Base-by-base conservation (phyloP, 805 yeast genomes). In the Candida xyloterini region DNA sequence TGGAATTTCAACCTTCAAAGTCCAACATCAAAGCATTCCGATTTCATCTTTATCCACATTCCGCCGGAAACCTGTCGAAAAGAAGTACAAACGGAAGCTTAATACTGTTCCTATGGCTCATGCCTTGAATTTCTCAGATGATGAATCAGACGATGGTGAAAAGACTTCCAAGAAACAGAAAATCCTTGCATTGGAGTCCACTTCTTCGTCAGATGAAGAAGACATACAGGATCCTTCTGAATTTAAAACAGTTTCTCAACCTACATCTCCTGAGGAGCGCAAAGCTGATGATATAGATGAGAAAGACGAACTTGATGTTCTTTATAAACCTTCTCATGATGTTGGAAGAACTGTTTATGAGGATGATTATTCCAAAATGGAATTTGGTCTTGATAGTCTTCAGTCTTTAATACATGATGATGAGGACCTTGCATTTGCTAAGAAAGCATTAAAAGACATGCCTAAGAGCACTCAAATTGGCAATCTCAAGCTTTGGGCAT, bases 341-440 rank as follows among this genome's bases (percentile, higher is more conserved):
- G 40, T 47, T 4, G 88, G 91, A 1, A 46, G 56, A 10, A 72
- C 88, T 0, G 88, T 83, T 2, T 72, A 62, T 27, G 70, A 71
- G 10, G 73, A 69, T 30, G 62, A 61, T 27, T 49, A 67, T 41
- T 65, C 53, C 3, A 61, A 70, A 5, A 69, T 69, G 31, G 61
- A 58, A 11, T 53, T 62, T 24, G 78, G 74, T 31, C 52, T 88
- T 15, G 66, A 63, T 5, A 67, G 67, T 14, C 47, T 86, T 3
- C 84, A 81, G 46, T 55, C 59, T 2, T 41, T 78, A 2, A 62
- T 89, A 5, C 78, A 76, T 50, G 96, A 89, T 54, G 78, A 76
- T 1, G 96, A 90, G 57, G 97, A 89, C 59, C 63, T 79, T 33
- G 57, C 55, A 26, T 55, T 83, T 13, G 70, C 85, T 15, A 67